Conservation (phyloP, 305 asterid genomes). For the Fraxinus albicans region DNA sequence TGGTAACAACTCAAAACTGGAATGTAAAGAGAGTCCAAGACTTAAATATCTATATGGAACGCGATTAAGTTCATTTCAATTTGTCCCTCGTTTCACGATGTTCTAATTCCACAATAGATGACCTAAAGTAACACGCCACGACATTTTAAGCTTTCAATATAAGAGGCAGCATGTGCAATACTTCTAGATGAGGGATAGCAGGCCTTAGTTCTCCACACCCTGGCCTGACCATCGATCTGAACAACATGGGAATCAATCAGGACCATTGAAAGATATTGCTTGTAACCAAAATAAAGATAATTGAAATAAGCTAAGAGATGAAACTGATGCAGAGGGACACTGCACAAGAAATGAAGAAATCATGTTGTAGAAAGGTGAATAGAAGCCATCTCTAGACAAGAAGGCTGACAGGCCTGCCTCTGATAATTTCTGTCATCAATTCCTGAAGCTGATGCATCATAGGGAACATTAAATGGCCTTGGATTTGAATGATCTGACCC, state of each 20-base stretch:
- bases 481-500: not conserved
- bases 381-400: constrained; percentile 34
- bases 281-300: not conserved
- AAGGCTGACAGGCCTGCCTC: constrained; percentile 40
- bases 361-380: constrained; percentile 24
- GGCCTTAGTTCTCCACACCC: no score
- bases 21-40: not conserved
- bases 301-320: not conserved
- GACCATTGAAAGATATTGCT: not conserved
- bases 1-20: not conserved
- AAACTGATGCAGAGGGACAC: not conserved
- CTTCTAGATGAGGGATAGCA: not conserved
- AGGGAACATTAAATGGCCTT: constrained; percentile 32
- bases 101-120: not conserved
- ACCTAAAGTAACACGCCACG: not conserved
- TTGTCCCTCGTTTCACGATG: not conserved
- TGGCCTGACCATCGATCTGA: no score
- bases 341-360: constrained; percentile 1
- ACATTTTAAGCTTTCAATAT: no score
- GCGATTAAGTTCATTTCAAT: no score
- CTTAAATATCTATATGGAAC: not conserved
- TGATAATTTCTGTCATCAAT: constrained; percentile 29
- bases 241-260: no score
- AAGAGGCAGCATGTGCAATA: no score
- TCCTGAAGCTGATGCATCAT: constrained; percentile 50